Evolutionary conservation across 2,329 filamentous ascomycete genomes (phyloP).

Genomic region (Hypocrella siamensis): DNA sequence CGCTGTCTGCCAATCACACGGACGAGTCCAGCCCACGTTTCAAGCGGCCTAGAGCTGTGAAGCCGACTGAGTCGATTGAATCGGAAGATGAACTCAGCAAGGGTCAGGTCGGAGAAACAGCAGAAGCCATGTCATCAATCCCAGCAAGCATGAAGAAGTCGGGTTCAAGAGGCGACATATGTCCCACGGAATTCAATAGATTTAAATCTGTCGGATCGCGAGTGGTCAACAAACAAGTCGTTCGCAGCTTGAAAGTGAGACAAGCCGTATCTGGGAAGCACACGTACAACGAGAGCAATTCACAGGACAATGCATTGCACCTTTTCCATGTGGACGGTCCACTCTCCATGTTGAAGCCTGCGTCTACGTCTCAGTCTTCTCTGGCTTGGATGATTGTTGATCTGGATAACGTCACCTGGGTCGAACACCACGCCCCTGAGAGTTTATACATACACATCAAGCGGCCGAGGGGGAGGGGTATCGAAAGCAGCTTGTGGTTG

Average conservation of each 20-base stretch:
- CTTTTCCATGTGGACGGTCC: no score
- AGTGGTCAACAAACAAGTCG: no score
- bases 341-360: no score
- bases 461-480: conserved; percentile 6
- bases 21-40: conserved; percentile 4
- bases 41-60: conserved; percentile 5
- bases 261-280: conserved; percentile 11
- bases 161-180: conserved; percentile 12
- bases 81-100: conserved; percentile 16
- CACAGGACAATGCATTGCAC: no score
- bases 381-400: conserved; percentile 5
- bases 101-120: conserved; percentile 4
- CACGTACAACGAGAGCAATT: conserved; percentile 2
- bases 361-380: no score
- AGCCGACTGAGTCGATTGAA: conserved; percentile 6
- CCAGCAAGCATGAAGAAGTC: background rate
- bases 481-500: conserved; percentile 7
- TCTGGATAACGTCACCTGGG: background rate
- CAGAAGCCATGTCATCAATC: conserved; percentile 6
- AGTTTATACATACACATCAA: conserved; percentile 8
- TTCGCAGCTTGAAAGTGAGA: conserved; percentile 4
- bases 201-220: no score
- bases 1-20: conserved; percentile 1
- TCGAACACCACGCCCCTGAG: conserved; percentile 6
- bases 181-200: conserved; percentile 8